A percentile compares a stretch with the other conserved stretches of the same genome.
These are phyloP conservation scores for Graphilbum fragrans DNA, from an alignment of 2,329 filamentous ascomycete species.

Conservation along the genomic window DNA sequence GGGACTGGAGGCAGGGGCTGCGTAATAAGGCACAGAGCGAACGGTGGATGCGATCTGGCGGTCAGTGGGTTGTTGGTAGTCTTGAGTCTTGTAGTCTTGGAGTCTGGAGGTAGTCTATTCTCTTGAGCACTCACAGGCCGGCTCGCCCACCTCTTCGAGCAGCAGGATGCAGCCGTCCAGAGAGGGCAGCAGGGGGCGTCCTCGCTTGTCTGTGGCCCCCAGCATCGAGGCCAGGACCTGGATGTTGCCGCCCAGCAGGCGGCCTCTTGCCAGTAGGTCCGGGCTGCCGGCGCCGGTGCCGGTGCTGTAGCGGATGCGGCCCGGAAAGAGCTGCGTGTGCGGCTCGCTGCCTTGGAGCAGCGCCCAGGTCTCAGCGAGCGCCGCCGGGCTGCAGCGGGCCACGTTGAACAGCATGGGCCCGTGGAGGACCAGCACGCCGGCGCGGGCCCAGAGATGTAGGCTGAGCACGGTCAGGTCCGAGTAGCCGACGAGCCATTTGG, in stretches of 20 bases:
- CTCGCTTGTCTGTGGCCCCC: not conserved
- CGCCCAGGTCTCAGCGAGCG: not conserved
- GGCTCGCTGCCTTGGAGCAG: not conserved
- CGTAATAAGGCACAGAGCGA: not conserved
- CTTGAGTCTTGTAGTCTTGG: too few relatives aligned
- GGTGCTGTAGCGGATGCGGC: not conserved
- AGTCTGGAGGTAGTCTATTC: not conserved
- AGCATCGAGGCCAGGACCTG: not conserved
- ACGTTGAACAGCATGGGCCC: not conserved
- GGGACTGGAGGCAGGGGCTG: not conserved
- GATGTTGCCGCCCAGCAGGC: not conserved
- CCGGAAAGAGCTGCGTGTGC: not conserved
- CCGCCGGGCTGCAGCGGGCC: not conserved
- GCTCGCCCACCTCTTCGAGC: not conserved
- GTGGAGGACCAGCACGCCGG: not conserved
- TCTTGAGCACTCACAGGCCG: not conserved
- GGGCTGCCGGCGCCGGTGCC: not conserved
- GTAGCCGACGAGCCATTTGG: not conserved
- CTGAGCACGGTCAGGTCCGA: not conserved
- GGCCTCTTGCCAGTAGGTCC: not conserved
- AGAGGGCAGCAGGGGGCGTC: not conserved
- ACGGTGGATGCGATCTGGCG: not conserved
- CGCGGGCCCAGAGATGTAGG: not conserved
- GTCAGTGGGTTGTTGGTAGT: not conserved
- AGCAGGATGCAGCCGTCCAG: not conserved